Evolutionary conservation across 2,329 filamentous ascomycete species (phyloP), one percentile per base, ranked within the genome.

Genomic region (Xylaria arbuscula): DNA sequence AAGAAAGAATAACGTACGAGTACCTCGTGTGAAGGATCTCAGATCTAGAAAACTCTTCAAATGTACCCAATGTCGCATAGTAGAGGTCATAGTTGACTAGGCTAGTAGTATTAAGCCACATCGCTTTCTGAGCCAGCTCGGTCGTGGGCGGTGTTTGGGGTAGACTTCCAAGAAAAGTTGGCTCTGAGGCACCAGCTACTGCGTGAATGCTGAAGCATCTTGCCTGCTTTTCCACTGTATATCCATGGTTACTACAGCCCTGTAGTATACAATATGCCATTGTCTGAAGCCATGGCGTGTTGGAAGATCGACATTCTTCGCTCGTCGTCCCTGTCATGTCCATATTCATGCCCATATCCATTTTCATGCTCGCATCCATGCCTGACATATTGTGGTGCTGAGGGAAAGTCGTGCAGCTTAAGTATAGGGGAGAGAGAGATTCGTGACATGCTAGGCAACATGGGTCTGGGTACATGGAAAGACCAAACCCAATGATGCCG

Each of bases 11-110:
- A 36, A 73, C 73, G 67, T 73, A 79, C 78, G 75, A 74, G 40
- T 76, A 80, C 55, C 60, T 74, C 17, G 72, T 74, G 68, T 80
- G 77, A 11, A 70, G 65, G 19, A 70, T 68, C 61, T 80, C 78
- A 19, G 75, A 72, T 15, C 64, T 66, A 34, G 71, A 74, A 62
- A 80, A 80, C 24, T 75, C 73, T 32, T 70, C 58, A 17, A 77
- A 58, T 1, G 71, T 78, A 3, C 75, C 73, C 28, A 72, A 69
- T 40, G 75, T 76, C n/a, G 72, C 68, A 42, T 74, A 56, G 22
- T 77, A 80, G 3, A 71, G 64, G 3, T 75, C 62, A 13, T 66
- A 63, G 51, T 75, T 74, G 15, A 80, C 77, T 42, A 80, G 66
- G 13, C 74, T 77, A 11, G 78, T 78, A 6, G 50, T 53, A 55